These are phyloP conservation scores for Calycina herbarum DNA, from an alignment of 2,329 filamentous ascomycete species.

Conservation along the genomic window DNA sequence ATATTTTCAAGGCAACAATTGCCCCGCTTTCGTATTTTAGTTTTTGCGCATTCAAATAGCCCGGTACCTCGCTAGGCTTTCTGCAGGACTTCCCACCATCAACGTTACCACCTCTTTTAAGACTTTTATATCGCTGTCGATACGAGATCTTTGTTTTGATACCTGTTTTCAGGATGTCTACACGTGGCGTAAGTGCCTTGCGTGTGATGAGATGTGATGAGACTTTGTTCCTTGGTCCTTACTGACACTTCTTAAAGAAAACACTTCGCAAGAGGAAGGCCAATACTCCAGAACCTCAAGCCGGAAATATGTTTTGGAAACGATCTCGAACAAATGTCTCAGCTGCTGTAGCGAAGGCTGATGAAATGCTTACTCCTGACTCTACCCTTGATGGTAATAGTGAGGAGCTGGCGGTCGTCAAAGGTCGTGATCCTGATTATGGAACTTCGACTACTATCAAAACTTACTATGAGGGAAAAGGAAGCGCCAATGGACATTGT, in stretches of 20 bases:
- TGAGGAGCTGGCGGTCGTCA: neutral
- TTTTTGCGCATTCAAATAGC: neutral
- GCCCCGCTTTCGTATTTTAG: neutral
- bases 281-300: neutral
- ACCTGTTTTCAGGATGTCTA: neutral
- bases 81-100: conserved; percentile 1
- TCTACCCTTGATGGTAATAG: conserved; percentile 4
- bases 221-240: neutral
- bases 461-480: conserved; percentile 25
- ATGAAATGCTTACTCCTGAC: conserved; percentile 6
- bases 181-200: conserved; percentile 1
- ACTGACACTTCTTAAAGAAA: conserved; percentile 2
- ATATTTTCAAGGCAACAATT: conserved; percentile 2
- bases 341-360: neutral
- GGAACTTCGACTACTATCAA: conserved; percentile 22
- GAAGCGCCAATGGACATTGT: conserved; percentile 13
- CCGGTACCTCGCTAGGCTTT: neutral
- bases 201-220: neutral
- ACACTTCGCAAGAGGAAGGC: conserved; percentile 15
- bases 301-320: conserved; percentile 17
- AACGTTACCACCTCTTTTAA: no score
- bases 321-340: neutral
- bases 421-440: conserved; percentile 21
- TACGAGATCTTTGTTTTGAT: neutral
- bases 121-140: neutral